Conservation (phyloP, 78 protist species). For the Dictyostelium citrinum region DNA sequence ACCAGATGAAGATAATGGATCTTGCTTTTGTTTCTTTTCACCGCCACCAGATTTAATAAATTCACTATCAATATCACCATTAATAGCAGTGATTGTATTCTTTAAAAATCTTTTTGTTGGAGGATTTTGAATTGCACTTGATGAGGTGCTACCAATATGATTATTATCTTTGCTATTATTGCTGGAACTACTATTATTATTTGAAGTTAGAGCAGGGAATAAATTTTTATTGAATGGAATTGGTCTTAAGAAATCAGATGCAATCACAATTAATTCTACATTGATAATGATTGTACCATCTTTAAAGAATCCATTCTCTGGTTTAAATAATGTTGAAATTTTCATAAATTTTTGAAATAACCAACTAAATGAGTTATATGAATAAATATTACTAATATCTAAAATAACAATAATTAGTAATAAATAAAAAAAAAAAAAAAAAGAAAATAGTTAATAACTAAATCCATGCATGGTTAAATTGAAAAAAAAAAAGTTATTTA, state of each 20-base stretch:
- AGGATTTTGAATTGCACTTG: neutral
- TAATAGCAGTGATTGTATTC: neutral
- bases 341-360: constrained; percentile 76
- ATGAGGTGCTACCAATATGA: neutral
- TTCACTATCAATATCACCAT: constrained; percentile 11
- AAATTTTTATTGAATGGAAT: constrained; percentile 29
- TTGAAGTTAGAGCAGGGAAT: neutral
- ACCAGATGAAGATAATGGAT: neutral
- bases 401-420: too few species aligned
- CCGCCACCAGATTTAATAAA: neutral
- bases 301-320: constrained; percentile 41
- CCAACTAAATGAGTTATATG: constrained; percentile 75
- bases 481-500: neutral
- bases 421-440: neutral
- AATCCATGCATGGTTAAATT: too few species aligned
- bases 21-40: constrained; percentile 7
- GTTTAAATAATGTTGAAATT: constrained; percentile 37
- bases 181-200: neutral
- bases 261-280: constrained; percentile 50
- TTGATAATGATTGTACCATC: constrained; percentile 42
- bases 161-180: neutral
- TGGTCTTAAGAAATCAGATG: constrained; percentile 68
- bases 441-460: neutral
- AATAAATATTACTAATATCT: constrained; percentile 74
- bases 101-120: neutral